phyloP scores from a whole-genome alignment of 495 filamentous ascomycete species.

The Rhypophila decipiens region DNA sequence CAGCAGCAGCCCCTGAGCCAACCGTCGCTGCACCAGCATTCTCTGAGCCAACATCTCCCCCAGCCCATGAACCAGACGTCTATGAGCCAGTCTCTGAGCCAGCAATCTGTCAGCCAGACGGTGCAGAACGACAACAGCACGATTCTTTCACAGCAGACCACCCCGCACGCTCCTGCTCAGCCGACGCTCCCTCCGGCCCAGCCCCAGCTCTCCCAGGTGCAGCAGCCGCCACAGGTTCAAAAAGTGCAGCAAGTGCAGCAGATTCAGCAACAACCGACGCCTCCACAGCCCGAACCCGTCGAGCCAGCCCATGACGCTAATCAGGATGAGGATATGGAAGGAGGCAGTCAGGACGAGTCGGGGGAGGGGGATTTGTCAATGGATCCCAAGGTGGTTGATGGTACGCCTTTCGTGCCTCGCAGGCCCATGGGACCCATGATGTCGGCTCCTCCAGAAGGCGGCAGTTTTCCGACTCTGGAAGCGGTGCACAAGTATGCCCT shows the following conservation, averaged over 20 bases:
- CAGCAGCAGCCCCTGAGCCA: slow-evolving; percentile 3
- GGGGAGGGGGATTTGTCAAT: slow-evolving; percentile 33
- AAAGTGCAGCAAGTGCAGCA: slow-evolving; percentile 21
- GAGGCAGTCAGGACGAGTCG: slow-evolving; percentile 31
- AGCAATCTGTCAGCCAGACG: slow-evolving; percentile 22
- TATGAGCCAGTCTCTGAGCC: slow-evolving; percentile 12
- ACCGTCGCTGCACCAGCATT: slow-evolving; percentile 12
- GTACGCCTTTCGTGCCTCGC: slow-evolving; percentile 35
- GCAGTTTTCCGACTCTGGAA: slow-evolving; percentile 48
- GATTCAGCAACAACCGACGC: slow-evolving; percentile 27
- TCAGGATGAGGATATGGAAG: slow-evolving; percentile 39
- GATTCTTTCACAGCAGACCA: slow-evolving; percentile 23
- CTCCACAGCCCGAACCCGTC: slow-evolving; percentile 30
- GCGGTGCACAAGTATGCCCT: slow-evolving; percentile 48
- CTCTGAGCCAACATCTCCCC: slow-evolving; percentile 4
- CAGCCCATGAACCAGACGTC: slow-evolving; percentile 12
- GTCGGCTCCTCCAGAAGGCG: slow-evolving; percentile 49
- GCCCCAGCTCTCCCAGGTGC: slow-evolving; percentile 19
- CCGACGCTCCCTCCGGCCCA: slow-evolving; percentile 19
- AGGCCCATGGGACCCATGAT: slow-evolving; percentile 42
- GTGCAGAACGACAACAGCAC: slow-evolving; percentile 26
- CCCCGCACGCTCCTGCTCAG: slow-evolving; percentile 19
- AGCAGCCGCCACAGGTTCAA: slow-evolving; percentile 15
- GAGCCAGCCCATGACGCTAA: slow-evolving; percentile 26
- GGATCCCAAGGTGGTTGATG: slow-evolving; percentile 38